Conservation (phyloP, 2,329 filamentous ascomycete genomes). For the Penicillium thymicola region DNA sequence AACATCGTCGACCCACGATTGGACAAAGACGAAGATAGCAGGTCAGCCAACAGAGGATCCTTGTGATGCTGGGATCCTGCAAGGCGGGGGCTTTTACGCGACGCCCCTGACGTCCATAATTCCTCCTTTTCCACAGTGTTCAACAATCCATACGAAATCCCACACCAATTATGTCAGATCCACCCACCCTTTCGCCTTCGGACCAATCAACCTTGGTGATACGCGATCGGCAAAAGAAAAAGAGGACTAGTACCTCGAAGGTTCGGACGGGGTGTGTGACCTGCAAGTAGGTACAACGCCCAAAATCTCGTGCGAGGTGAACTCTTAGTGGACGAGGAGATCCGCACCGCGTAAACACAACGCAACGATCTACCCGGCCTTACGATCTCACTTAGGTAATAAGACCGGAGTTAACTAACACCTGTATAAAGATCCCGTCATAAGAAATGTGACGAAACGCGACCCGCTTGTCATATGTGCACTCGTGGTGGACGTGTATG, state of each 20-base stretch:
- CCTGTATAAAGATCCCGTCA: not conserved
- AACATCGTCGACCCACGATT: not conserved
- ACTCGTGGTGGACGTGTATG: not conserved
- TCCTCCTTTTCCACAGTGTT: not conserved
- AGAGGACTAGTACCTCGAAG: not conserved
- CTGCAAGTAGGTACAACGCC: conserved; percentile 1
- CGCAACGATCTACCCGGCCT: not conserved
- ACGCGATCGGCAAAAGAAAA: not conserved
- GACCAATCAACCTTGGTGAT: not conserved
- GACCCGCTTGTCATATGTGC: conserved; percentile 4
- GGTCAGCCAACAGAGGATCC: not conserved
- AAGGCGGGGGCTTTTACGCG: not conserved
- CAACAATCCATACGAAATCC: not conserved
- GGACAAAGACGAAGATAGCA: not conserved
- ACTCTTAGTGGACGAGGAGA: not conserved
- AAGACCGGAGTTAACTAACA: not conserved
- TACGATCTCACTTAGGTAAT: not conserved
- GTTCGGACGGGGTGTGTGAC: conserved; percentile 7
- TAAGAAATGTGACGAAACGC: conserved; percentile 7
- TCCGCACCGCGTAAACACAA: conserved; percentile 1
- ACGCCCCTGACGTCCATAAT: not conserved
- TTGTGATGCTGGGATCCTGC: not conserved
- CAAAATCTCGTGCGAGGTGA: not conserved
- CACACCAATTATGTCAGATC: not conserved
- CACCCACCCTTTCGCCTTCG: not conserved